These are phyloP conservation scores for Claviceps digitariae DNA, from an alignment of 2,329 filamentous ascomycete species.

Conservation along the genomic window DNA sequence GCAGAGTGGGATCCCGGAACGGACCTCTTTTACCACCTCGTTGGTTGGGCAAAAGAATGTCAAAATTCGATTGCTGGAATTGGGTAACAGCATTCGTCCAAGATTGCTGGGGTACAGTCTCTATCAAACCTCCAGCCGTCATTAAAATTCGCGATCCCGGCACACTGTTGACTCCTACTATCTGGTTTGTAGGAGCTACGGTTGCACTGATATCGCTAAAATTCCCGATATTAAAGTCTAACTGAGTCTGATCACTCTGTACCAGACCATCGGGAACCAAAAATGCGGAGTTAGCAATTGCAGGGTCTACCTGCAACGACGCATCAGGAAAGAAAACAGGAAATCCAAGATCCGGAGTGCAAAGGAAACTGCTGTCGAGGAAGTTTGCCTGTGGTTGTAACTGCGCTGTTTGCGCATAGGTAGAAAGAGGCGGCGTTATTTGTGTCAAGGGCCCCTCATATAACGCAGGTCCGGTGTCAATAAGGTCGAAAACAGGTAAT, in stretches of 20 bases:
- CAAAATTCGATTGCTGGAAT: constrained; percentile 14
- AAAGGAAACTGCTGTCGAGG: not conserved
- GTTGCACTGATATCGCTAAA: not conserved
- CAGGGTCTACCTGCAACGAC: not conserved
- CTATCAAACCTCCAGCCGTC: not conserved
- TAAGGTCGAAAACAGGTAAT: not conserved
- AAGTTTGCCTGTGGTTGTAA: constrained; percentile 1
- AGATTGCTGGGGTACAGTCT: not conserved
- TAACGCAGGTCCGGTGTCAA: not conserved
- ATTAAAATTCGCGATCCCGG: not conserved
- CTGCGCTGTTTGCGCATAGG: not conserved
- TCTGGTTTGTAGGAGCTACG: not conserved
- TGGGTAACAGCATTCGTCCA: constrained; percentile 1
- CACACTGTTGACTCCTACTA: not conserved
- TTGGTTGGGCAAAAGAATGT: constrained; percentile 17
- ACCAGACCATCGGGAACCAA: not conserved
- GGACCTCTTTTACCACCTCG: constrained; percentile 32
- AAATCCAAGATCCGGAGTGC: not conserved
- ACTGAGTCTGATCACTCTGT: not conserved
- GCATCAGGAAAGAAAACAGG: constrained; percentile 2
- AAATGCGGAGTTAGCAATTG: not conserved
- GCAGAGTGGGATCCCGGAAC: constrained; percentile 37
- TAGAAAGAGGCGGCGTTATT: not conserved
- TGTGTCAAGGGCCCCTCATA: not conserved
- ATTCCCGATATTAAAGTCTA: not conserved